Evolutionary conservation across 768 basidiomycete species (phyloP), one percentile per base, ranked within the genome.

Genomic region (Phaeotremella fagi): DNA sequence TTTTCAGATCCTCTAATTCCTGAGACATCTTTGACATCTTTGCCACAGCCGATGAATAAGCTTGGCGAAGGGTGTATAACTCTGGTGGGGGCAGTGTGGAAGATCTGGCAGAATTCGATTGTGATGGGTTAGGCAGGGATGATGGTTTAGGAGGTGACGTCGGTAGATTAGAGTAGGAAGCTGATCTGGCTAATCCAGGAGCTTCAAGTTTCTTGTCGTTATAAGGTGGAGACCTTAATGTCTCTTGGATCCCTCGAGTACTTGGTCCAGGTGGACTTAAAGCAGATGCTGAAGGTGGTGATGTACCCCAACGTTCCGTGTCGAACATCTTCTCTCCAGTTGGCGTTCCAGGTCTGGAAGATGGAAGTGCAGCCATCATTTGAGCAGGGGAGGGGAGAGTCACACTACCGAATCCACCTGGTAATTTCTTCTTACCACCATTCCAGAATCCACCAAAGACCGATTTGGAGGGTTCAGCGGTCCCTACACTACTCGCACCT

Each of bases 1-100:
- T 65, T 48, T 72, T 71, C 43, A 73, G 48, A 41, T 65, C 64
- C 3, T 54, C 63, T 5, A 75, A 56, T 49, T 75, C 72, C 23
- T 60, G 54, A 2, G 60, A 51, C 57, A 73, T 66, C 1, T 46
- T 44, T 5, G 61, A 59, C 48, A 66, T 59, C 51, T 60, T 55
- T 3, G 61, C 45, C 20, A 55, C 43, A 7, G 67, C 62, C 9
- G 60, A 46, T 3, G 60, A 52, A 23, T 60, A 54, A 3, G 64
- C 61, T 38, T 54, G 37, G 11, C 65, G 57, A 24, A 69, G 46
- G 22, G 49, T 54, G 6, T 44, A 37, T 27, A 72, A 20, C 49
- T 71, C 66, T 22, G 31, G 47, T 18, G 47, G 28, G 23, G 35
- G 23, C 24, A 28, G 26, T 41, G 38, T 7, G 11, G 38, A 12